A percentile compares a stretch with the other conserved stretches of the same genome.
phyloP scores from a whole-genome alignment of 768 basidiomycete genomes.

The Dendrothele bispora region DNA sequence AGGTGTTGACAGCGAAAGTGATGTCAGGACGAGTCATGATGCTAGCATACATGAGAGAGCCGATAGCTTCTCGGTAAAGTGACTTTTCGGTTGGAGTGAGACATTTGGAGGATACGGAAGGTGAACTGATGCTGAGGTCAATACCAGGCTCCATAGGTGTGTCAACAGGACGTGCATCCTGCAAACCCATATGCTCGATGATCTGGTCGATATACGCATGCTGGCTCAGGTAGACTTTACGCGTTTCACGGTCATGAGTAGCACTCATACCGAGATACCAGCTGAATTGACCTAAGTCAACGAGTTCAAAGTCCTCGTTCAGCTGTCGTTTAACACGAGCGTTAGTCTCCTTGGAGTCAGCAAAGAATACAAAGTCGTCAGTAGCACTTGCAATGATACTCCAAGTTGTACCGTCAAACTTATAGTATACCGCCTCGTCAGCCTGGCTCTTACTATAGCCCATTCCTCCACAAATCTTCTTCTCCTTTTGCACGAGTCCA shows the following conservation, averaged over 20 bases:
- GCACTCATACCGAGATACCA: slow-evolving; percentile 29
- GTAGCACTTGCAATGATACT: too few species aligned
- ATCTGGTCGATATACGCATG: slow-evolving; percentile 20
- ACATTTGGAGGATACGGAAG: slow-evolving; percentile 1
- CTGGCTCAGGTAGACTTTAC: slow-evolving; percentile 24
- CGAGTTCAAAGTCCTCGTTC: slow-evolving; percentile 16
- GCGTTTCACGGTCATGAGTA: slow-evolving; percentile 12
- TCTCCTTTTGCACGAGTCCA: slow-evolving; percentile 22
- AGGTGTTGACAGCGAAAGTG: slow-evolving; percentile 9
- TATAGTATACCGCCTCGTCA: too few species aligned
- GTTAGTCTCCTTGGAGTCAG: too few species aligned
- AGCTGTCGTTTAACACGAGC: too few species aligned
- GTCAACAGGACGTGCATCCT: slow-evolving; percentile 16
- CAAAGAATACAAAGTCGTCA: too few species aligned
- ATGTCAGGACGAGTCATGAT: slow-evolving; percentile 14
- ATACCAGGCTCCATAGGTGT: slow-evolving; percentile 26
- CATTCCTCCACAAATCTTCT: slow-evolving; percentile 6
- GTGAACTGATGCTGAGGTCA: slow-evolving; percentile 13
- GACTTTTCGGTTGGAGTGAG: slow-evolving; percentile 1
- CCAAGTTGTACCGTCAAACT: too few species aligned
- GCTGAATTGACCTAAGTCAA: slow-evolving; percentile 25
- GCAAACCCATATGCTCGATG: slow-evolving; percentile 16
- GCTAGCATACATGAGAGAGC: slow-evolving; percentile 13
- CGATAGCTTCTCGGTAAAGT: slow-evolving; percentile 10
- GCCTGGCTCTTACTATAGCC: too few species aligned